phyloP scores from a whole-genome alignment of 768 basidiomycete species.

The Crassisporium funariophilum region DNA sequence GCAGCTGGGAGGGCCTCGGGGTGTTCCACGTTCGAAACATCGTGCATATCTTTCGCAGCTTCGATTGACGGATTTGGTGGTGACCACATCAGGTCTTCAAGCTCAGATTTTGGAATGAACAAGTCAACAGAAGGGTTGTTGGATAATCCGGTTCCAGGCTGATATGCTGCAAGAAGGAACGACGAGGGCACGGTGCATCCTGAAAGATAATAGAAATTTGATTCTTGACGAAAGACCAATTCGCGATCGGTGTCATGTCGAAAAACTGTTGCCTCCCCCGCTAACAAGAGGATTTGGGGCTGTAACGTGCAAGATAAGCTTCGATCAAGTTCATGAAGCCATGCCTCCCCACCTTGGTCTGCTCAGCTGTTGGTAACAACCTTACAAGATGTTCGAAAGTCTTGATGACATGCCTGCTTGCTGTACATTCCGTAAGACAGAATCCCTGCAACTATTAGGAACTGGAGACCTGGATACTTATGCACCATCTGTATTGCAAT shows the following conservation, averaged over 20 bases:
- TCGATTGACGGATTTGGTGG: constrained; percentile 73
- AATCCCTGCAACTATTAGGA: neutral
- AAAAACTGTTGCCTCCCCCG: constrained; percentile 62
- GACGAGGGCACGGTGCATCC: constrained; percentile 78
- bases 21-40: constrained; percentile 63
- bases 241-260: constrained; percentile 88
- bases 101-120: constrained; percentile 77
- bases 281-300: constrained; percentile 72
- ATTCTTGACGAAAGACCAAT: constrained; percentile 67
- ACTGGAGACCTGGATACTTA: constrained; percentile 35
- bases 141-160: constrained; percentile 48
- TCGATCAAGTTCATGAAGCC: neutral
- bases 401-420: constrained; percentile 52
- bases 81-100: constrained; percentile 85
- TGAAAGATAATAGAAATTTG: constrained; percentile 87
- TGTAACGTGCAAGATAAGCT: constrained; percentile 25
- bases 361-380: constrained; percentile 50
- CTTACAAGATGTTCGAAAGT: constrained; percentile 54
- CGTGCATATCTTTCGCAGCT: constrained; percentile 51
- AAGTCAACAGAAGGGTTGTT: constrained; percentile 53
- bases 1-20: constrained; percentile 44
- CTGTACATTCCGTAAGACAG: constrained; percentile 30
- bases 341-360: constrained; percentile 46
- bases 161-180: constrained; percentile 61
- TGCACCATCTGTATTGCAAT: too few relatives aligned